Conservation (phyloP, 2,329 filamentous ascomycete genomes). For the Aspergillus puulaauensis region DNA sequence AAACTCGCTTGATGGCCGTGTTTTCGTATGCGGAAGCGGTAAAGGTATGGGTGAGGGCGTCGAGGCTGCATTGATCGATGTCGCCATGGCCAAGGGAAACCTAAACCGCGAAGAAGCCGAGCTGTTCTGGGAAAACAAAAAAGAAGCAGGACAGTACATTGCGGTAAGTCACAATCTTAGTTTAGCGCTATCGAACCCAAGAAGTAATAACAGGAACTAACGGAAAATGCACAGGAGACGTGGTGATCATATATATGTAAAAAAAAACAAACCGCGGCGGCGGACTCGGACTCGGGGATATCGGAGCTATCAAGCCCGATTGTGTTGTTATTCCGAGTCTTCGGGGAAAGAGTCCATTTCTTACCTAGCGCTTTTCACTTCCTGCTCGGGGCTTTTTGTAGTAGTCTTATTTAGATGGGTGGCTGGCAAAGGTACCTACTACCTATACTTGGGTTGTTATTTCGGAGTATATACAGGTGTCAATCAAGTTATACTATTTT, state of each 20-base stretch:
- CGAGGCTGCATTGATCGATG: conserved; percentile 79
- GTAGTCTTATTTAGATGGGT: background rate
- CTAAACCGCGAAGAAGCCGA: conserved; percentile 77
- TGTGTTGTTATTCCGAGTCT: background rate
- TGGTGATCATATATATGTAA: background rate
- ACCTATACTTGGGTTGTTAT: background rate
- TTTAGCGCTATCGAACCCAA: background rate
- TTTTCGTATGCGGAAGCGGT: conserved; percentile 94
- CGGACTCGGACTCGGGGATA: background rate
- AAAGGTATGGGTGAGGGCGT: conserved; percentile 98
- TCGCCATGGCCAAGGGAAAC: conserved; percentile 90
- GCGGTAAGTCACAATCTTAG: conserved; percentile 43
- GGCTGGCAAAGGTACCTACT: background rate
- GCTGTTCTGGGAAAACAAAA: conserved; percentile 90
- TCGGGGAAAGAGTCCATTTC: background rate
- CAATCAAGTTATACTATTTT: background rate
- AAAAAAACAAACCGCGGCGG: background rate
- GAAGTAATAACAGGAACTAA: background rate
- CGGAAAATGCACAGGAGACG: background rate
- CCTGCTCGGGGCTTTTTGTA: too few relatives aligned
- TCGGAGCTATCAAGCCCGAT: background rate
- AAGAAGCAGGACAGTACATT: conserved; percentile 91
- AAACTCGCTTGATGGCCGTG: conserved; percentile 90
- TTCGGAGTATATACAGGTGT: background rate
- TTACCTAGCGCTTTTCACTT: background rate